These are phyloP conservation scores for Triticum dicoccoides DNA, from an alignment of 176 grass and related monocot species.

Conservation along the genomic window DNA sequence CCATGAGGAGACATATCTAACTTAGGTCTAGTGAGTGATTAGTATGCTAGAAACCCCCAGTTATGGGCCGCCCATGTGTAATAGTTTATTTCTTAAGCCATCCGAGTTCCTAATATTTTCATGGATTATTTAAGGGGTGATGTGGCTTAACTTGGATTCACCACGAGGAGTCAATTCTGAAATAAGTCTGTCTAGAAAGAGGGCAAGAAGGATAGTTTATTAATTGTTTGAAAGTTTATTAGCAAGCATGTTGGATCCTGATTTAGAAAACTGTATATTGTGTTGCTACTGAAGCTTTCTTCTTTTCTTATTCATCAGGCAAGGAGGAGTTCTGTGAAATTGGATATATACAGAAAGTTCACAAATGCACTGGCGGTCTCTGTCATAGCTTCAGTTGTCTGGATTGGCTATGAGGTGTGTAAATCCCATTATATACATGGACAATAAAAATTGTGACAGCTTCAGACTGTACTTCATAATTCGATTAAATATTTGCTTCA, in stretches of 20 bases:
- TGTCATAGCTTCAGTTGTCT: slow-evolving; percentile 91
- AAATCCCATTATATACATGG: not conserved
- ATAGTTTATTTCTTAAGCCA: not conserved
- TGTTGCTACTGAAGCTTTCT: slow-evolving; percentile 21
- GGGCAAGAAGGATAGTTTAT: not conserved
- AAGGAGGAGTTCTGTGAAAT: slow-evolving; percentile 86
- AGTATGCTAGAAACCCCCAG: not conserved
- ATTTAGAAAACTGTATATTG: not conserved
- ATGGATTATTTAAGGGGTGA: too few species aligned
- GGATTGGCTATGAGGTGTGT: slow-evolving; percentile 98
- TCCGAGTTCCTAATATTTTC: not conserved
- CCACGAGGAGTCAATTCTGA: not conserved
- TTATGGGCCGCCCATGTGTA: not conserved
- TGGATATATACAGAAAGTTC: slow-evolving; percentile 96
- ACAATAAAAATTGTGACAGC: not conserved
- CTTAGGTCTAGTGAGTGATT: slow-evolving; percentile 6
- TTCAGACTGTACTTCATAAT: not conserved
- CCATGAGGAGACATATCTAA: not conserved
- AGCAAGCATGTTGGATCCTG: slow-evolving; percentile 17
- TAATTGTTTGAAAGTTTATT: slow-evolving; percentile 2
- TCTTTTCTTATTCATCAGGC: slow-evolving; percentile 45
- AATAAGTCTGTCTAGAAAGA: not conserved
- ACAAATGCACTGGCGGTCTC: slow-evolving; percentile 83
- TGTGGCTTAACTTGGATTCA: not conserved
- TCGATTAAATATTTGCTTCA: not conserved